A percentile compares a stretch with the other conserved stretches of the same genome.
These are phyloP conservation scores for Amniculicola lignicola DNA, from an alignment of 495 filamentous ascomycete genomes.

Conservation along the genomic window DNA sequence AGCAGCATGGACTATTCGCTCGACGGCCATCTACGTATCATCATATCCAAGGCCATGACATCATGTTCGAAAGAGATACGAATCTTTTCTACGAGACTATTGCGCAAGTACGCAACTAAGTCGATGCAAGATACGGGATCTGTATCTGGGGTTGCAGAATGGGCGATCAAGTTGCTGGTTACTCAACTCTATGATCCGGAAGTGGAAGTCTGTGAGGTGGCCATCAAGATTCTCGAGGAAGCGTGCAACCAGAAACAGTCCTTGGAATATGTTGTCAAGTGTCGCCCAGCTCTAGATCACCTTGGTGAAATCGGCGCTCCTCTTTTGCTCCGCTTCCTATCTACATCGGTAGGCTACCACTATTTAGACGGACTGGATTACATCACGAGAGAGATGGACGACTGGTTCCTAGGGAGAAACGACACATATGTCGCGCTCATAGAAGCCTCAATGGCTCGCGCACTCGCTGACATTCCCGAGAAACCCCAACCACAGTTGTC, in stretches of 20 bases:
- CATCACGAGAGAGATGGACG: slow-evolving; percentile 98
- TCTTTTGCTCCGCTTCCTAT: slow-evolving; percentile 85
- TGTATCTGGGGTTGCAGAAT: slow-evolving; percentile 58
- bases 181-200: slow-evolving; percentile 97
- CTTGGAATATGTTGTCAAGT: slow-evolving; percentile 93
- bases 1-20: slow-evolving; percentile 88
- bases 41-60: slow-evolving; percentile 88
- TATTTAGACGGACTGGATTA: slow-evolving; percentile 96
- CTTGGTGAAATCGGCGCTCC: slow-evolving; percentile 96
- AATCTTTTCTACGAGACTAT: slow-evolving; percentile 76
- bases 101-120: slow-evolving; percentile 74
- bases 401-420: slow-evolving; percentile 96
- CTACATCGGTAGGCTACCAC: slow-evolving; percentile 93
- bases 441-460: slow-evolving; percentile 88
- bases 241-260: slow-evolving; percentile 87
- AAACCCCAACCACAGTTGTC: slow-evolving; percentile 45
- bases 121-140: slow-evolving; percentile 33
- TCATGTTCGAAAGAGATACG: slow-evolving; percentile 87
- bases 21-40: slow-evolving; percentile 83
- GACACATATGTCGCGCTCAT: slow-evolving; percentile 92
- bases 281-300: slow-evolving; percentile 92
- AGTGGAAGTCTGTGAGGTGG: slow-evolving; percentile 90
- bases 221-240: slow-evolving; percentile 95
- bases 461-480: slow-evolving; percentile 62
- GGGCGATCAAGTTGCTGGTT: slow-evolving; percentile 94